A percentile compares a stretch with the other conserved stretches of the same genome.
phyloP scores from a whole-genome alignment of 495 filamentous ascomycete genomes.

The Lichenothelia convexa region DNA sequence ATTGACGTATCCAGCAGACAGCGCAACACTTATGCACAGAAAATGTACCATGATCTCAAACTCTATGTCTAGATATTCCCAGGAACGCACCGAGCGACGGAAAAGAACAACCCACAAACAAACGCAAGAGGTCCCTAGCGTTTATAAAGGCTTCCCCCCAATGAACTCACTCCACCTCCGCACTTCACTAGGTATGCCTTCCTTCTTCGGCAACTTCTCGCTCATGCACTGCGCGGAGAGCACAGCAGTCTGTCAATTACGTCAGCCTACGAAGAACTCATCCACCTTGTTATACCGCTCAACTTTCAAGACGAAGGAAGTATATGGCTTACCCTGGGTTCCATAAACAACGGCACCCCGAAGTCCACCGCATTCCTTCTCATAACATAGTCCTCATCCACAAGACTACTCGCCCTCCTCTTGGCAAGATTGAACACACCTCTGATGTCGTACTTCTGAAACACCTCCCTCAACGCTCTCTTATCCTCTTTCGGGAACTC shows the following conservation, averaged over 20 bases:
- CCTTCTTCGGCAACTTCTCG: constrained; percentile 72
- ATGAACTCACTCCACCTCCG: constrained; percentile 87
- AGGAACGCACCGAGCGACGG: too few species aligned
- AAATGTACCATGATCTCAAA: too few species aligned
- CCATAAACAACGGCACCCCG: constrained; percentile 94
- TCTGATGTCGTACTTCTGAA: constrained; percentile 89
- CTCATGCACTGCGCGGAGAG: constrained; percentile 93
- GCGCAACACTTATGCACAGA: too few species aligned
- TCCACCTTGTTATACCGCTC: constrained; percentile 4
- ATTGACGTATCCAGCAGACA: too few species aligned
- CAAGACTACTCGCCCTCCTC: constrained; percentile 59
- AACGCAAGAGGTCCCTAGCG: too few species aligned
- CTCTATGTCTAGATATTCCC: too few species aligned
- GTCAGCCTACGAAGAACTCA: constrained; percentile 7
- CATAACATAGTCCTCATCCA: constrained; percentile 97
- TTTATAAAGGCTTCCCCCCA: constrained; percentile 71
- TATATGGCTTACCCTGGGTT: constrained; percentile 65
- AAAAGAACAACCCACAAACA: too few species aligned
- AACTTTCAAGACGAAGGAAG: too few species aligned
- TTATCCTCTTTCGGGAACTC: constrained; percentile 97
- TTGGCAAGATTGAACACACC: constrained; percentile 92
- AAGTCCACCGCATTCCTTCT: constrained; percentile 96
- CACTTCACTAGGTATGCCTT: constrained; percentile 75
- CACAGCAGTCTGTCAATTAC: constrained; percentile 62
- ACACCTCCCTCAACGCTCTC: constrained; percentile 82